Evolutionary conservation across 2,329 filamentous ascomycete species (phyloP), one percentile per base, ranked within the genome.

Genomic region (Penicillium sp.): DNA sequence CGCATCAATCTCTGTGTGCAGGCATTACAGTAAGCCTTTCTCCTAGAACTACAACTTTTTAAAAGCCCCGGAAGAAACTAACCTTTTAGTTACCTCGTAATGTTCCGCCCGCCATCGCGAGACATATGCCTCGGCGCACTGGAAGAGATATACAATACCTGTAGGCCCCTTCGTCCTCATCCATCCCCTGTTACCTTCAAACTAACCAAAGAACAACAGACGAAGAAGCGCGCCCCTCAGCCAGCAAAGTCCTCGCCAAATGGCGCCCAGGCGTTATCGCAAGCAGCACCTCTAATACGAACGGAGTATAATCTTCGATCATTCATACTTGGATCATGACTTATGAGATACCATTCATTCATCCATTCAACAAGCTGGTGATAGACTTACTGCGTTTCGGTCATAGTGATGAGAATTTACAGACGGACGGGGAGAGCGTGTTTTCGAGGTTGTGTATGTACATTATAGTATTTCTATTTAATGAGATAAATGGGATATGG

Each of bases 31-130:
- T 84, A 73, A 60, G 74, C 75, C 51, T 18, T 58, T 24, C 35
- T 35, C 33, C 45, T 24, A 6, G n/a, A n/a, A 5, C 21, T 40
- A 9, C 20, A 3, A 3, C n/a, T 42, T 30, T 21, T 56, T 14
- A 18, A 56, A 30, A 30, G n/a, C n/a, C n/a, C n/a, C n/a, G 7
- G 5, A 11, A 11, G 16, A 20, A 47, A 33, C 21, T 49, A 5
- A 55, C 9, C 38, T 55, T 66, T 30, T 53, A 79, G 77, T 60
- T 83, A 85, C 64, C 68, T 84, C 24, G 72, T 83, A 57, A 77
- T 83, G 70, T 77, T 84, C 64, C 76, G 83, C n/a, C 83, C 83
- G 5, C 84, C 84, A 0, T 81, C 80, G 1, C 74, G 83, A 56
- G 79, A 83, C 16, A 71, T 82, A 53, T 81, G 80, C 46, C 68